Percentiles rank a stretch among this genome's conserved stretches.
Evolutionary conservation across 257 asterid genomes (phyloP).

Genomic region (Plantago major): DNA sequence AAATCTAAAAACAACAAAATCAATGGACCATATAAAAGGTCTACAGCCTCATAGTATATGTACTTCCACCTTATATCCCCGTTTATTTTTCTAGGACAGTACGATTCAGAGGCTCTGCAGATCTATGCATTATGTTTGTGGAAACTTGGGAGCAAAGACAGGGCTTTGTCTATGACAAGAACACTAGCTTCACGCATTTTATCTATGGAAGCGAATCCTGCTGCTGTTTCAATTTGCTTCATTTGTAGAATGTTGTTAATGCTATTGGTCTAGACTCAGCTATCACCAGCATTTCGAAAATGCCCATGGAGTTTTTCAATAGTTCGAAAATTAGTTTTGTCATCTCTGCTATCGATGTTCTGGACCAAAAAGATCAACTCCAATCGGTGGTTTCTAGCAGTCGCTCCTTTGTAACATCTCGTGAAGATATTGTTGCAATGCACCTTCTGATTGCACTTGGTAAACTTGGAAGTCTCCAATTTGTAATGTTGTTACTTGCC

Average conservation of each 20-base stretch:
- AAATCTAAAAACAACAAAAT: background rate
- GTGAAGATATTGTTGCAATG: conserved; percentile 59
- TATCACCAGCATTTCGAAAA: conserved; percentile 59
- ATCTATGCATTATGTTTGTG: conserved; percentile 78
- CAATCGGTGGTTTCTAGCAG: conserved; percentile 68
- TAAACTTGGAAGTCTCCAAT: conserved; percentile 59
- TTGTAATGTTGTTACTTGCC: conserved; percentile 13
- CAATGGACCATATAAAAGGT: background rate
- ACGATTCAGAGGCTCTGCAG: conserved; percentile 62
- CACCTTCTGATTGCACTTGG: conserved; percentile 62
- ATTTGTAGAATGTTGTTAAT: conserved; percentile 64
- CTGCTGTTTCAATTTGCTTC: conserved; percentile 59
- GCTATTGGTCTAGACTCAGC: conserved; percentile 75
- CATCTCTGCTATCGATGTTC: conserved; percentile 67
- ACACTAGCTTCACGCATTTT: conserved; percentile 58
- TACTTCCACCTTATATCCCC: conserved; percentile 19
- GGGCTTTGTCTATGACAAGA: conserved; percentile 60
- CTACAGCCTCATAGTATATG: background rate
- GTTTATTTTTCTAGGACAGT: conserved; percentile 64
- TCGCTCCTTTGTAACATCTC: conserved; percentile 49
- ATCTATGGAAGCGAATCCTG: conserved; percentile 60
- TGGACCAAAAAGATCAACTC: conserved; percentile 65
- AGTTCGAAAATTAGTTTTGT: conserved; percentile 66
- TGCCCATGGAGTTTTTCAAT: conserved; percentile 67
- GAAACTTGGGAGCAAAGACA: conserved; percentile 71